Percentiles rank a stretch among this genome's conserved stretches.
Conservation (phyloP, 805 yeast genomes). For the Sugiyamaella qingdaonensis region DNA sequence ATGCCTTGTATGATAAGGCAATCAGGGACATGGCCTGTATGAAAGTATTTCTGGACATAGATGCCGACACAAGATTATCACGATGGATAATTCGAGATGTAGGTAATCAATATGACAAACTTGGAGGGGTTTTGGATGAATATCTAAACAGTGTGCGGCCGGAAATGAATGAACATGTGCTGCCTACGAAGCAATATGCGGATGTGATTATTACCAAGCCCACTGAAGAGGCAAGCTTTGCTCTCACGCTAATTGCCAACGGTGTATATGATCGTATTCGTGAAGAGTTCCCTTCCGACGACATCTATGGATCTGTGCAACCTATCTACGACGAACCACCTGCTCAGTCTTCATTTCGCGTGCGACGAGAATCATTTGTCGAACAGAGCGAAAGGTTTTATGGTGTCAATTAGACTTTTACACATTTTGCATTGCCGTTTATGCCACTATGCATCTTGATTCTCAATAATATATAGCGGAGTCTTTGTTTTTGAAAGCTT, state of each 20-base stretch:
- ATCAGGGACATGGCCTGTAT: slow-evolving; percentile 55
- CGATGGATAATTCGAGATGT: slow-evolving; percentile 50
- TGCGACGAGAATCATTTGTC: slow-evolving; percentile 17
- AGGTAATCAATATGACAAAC: slow-evolving; percentile 21
- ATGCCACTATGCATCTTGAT: neutral
- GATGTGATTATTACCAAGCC: slow-evolving; percentile 65
- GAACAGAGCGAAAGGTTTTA: slow-evolving; percentile 18
- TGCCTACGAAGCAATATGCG: slow-evolving; percentile 61
- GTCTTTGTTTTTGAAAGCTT: too few relatives aligned
- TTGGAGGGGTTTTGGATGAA: slow-evolving; percentile 34
- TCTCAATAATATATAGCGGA: neutral
- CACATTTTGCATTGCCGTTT: neutral
- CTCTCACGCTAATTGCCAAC: slow-evolving; percentile 58
- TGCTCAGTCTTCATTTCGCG: slow-evolving; percentile 4
- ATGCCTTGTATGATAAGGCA: slow-evolving; percentile 64
- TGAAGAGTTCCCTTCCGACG: slow-evolving; percentile 13
- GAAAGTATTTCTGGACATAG: slow-evolving; percentile 75
- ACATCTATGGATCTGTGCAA: neutral
- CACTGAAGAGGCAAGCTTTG: slow-evolving; percentile 27
- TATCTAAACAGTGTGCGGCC: slow-evolving; percentile 57
- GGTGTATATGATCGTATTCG: slow-evolving; percentile 43
- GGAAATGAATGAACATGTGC: slow-evolving; percentile 63
- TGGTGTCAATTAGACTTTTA: slow-evolving; percentile 4
- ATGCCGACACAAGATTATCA: slow-evolving; percentile 78
- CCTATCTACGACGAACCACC: neutral